Evolutionary conservation across 352 stramenopile genomes (phyloP).

Genomic region (Phytopythium oedochilum): DNA sequence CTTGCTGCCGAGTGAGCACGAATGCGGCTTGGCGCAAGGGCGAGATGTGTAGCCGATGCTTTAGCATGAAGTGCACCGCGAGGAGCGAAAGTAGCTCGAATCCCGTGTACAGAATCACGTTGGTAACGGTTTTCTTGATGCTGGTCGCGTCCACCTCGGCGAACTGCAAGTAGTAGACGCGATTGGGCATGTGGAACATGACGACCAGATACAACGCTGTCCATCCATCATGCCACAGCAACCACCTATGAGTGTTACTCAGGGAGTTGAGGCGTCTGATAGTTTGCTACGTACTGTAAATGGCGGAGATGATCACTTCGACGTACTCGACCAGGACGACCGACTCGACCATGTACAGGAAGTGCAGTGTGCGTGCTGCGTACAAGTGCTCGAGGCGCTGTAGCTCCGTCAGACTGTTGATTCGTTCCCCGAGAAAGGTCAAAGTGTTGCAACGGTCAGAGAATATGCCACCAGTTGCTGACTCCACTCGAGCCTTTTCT

Average conservation of each 20-base stretch:
- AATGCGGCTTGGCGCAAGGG: constrained; percentile 27
- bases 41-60: constrained; percentile 17
- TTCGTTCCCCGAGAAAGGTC: too few species aligned
- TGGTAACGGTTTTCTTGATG: not conserved
- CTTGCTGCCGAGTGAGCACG: constrained; percentile 24
- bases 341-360: not conserved
- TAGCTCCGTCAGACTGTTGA: not conserved
- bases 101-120: not conserved
- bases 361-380: not conserved
- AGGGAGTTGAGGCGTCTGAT: not conserved
- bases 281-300: constrained; percentile 26
- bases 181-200: constrained; percentile 28
- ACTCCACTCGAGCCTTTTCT: too few species aligned
- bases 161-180: constrained; percentile 25
- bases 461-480: too few species aligned
- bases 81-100: constrained; percentile 32
- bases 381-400: not conserved
- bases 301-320: constrained; percentile 21
- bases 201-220: constrained; percentile 21
- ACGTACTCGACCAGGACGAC: constrained; percentile 28
- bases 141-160: constrained; percentile 9
- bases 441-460: too few species aligned
- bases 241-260: not conserved
- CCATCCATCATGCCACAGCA: too few species aligned
- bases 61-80: constrained; percentile 16